Conservation (phyloP, 2,329 filamentous ascomycete species). For the Aspergillus tamarii region DNA sequence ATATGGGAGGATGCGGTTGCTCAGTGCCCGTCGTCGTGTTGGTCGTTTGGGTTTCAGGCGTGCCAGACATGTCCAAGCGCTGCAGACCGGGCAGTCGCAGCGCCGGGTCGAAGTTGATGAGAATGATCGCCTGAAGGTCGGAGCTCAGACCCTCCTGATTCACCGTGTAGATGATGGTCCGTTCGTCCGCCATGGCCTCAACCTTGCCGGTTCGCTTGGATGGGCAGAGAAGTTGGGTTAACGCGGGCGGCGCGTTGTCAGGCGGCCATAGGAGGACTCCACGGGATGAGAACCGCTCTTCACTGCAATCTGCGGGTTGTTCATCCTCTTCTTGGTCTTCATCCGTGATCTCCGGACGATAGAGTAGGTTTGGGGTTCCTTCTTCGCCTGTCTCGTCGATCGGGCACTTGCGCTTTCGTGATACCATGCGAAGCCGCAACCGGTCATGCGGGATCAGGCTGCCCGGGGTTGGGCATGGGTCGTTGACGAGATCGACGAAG, state of each 20-base stretch:
- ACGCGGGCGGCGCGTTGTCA: slow-evolving; percentile 40
- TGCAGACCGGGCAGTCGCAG: slow-evolving; percentile 33
- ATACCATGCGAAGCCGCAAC: slow-evolving; percentile 46
- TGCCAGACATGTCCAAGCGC: slow-evolving; percentile 13
- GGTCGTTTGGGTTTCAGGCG: neutral
- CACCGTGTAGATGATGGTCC: slow-evolving; percentile 45
- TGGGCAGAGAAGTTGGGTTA: slow-evolving; percentile 46
- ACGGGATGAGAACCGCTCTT: slow-evolving; percentile 44
- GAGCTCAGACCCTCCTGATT: slow-evolving; percentile 28
- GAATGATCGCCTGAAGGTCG: slow-evolving; percentile 36
- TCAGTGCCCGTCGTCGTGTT: slow-evolving; percentile 17
- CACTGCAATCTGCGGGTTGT: slow-evolving; percentile 35
- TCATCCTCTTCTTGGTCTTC: slow-evolving; percentile 26
- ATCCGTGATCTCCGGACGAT: slow-evolving; percentile 30
- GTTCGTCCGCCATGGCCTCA: slow-evolving; percentile 42
- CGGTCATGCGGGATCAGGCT: slow-evolving; percentile 40
- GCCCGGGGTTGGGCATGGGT: slow-evolving; percentile 32
- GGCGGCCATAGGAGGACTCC: slow-evolving; percentile 48
- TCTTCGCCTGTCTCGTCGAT: slow-evolving; percentile 38
- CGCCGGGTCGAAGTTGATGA: slow-evolving; percentile 45
- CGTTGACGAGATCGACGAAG: slow-evolving; percentile 50
- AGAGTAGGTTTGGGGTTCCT: slow-evolving; percentile 30
- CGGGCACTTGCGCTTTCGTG: slow-evolving; percentile 45
- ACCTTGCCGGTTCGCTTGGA: slow-evolving; percentile 35
- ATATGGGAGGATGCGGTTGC: slow-evolving; percentile 15